A percentile compares a stretch with the other conserved stretches of the same genome.
These are phyloP conservation scores for Bigelowiella natans DNA, from an alignment of 78 protist species.

Conservation along the genomic window DNA sequence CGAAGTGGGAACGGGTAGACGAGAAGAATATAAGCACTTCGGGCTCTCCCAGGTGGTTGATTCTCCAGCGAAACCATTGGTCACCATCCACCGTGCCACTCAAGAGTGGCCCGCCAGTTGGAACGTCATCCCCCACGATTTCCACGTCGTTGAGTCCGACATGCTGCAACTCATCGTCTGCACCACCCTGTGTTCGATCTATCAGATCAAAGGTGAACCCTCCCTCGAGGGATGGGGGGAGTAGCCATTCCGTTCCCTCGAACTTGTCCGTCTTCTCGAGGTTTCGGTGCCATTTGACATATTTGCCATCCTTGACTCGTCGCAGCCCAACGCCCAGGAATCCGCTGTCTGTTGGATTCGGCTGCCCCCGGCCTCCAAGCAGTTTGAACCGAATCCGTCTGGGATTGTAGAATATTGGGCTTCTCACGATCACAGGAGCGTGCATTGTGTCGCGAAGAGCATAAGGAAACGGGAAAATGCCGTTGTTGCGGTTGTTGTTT, in stretches of 20 bases:
- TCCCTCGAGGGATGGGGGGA: not conserved
- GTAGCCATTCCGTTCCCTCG: not conserved
- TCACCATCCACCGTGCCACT: not conserved
- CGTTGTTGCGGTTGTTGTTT: not conserved
- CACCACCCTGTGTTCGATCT: not conserved
- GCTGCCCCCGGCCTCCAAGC: not conserved
- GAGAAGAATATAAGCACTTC: not conserved
- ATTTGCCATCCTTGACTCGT: not conserved
- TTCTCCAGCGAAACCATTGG: not conserved
- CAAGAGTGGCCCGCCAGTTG: not conserved
- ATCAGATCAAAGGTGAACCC: not conserved
- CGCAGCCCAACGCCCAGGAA: not conserved
- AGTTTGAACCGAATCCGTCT: not conserved
- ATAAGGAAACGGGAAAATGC: not conserved
- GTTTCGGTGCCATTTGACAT: not conserved
- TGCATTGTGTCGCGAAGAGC: not conserved
- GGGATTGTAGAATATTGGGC: not conserved
- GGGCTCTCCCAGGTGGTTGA: not conserved
- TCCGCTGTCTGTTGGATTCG: not conserved
- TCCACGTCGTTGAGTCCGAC: not conserved
- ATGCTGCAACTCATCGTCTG: not conserved
- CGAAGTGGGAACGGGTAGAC: too few species aligned
- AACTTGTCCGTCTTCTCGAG: not conserved
- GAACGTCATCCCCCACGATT: not conserved
- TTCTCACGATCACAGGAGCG: not conserved